phyloP scores from a whole-genome alignment of 108 stramenopile species.

The Cyclotella atomus region DNA sequence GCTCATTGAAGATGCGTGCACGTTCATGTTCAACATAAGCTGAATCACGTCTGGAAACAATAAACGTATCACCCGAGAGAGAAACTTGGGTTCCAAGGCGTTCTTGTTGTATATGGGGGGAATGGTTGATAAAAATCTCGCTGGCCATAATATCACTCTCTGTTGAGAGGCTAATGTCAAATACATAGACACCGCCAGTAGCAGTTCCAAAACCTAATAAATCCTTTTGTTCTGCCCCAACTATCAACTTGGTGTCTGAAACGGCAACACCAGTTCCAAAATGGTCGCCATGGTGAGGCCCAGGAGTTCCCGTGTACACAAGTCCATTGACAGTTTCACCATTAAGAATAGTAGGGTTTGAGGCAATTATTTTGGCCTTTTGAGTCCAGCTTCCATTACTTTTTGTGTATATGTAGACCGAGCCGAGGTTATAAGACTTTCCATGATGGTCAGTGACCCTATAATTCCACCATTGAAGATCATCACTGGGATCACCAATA shows the following conservation, averaged over 20 bases:
- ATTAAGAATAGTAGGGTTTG: background rate
- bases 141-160: background rate
- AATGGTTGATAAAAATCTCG: background rate
- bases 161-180: background rate
- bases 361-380: background rate
- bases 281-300: no score
- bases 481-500: background rate
- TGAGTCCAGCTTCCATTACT: background rate
- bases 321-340: no score
- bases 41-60: background rate
- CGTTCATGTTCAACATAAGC: background rate
- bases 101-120: background rate
- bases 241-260: background rate
- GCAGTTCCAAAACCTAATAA: background rate
- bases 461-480: background rate
- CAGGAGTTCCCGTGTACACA: no score
- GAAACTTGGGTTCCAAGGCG: background rate
- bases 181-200: background rate
- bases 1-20: background rate
- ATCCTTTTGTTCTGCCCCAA: background rate
- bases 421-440: background rate
- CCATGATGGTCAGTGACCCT: no score
- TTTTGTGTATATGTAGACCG: background rate
- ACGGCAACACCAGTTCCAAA: background rate
- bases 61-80: background rate